These are phyloP conservation scores for Pseudocercospora cruenta DNA, from an alignment of 2,329 filamentous ascomycete species.

Conservation along the genomic window DNA sequence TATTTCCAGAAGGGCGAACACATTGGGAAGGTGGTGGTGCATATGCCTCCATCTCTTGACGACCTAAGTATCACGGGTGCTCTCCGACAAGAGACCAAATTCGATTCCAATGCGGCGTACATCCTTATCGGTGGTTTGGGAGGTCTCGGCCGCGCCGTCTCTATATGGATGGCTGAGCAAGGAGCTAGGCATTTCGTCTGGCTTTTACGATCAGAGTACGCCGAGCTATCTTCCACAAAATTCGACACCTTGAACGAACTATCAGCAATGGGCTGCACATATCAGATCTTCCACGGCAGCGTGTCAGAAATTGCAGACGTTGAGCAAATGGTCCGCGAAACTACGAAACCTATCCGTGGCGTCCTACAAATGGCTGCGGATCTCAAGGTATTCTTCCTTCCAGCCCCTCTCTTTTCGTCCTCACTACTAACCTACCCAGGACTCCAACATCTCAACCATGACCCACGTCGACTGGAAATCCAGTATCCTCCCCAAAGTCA, in stretches of 20 bases:
- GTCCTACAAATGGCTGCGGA: constrained; percentile 8
- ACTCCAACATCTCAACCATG: too few species aligned
- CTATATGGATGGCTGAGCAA: constrained; percentile 25
- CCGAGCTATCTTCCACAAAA: neutral
- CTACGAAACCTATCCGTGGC: constrained; percentile 15
- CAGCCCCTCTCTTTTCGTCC: too few species aligned
- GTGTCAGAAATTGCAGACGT: constrained; percentile 2
- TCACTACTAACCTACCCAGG: too few species aligned
- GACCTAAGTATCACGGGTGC: too few species aligned
- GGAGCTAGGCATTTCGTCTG: constrained; percentile 26
- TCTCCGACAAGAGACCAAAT: neutral
- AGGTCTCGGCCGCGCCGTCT: constrained; percentile 28
- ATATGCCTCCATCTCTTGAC: too few species aligned
- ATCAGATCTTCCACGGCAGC: neutral
- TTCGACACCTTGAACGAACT: neutral
- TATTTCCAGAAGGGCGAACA: constrained; percentile 27
- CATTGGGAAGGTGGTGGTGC: constrained; percentile 27
- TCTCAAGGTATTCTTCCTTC: too few species aligned
- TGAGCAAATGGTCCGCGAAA: constrained; percentile 23
- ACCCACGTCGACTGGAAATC: neutral
- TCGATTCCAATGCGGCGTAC: constrained; percentile 20
- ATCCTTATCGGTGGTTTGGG: constrained; percentile 32
- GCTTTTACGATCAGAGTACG: constrained; percentile 19
- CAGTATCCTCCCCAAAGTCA: constrained; percentile 11
- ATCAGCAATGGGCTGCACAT: neutral